Base-by-base conservation (phyloP, 1,284 basidiomycete species). In the Ganoderma lingzhi region DNA sequence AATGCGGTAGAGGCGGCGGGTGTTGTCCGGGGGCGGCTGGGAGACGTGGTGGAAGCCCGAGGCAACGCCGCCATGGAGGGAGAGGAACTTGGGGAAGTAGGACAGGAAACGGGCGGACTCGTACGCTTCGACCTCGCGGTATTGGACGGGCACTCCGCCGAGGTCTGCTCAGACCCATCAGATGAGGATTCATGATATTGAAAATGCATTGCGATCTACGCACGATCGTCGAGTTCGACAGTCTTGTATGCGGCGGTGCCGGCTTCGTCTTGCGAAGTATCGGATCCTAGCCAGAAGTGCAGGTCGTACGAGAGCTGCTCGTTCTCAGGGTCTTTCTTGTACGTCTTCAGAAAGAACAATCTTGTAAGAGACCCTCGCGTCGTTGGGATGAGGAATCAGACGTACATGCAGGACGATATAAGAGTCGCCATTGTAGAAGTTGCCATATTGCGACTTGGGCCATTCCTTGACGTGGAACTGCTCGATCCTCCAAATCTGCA, bases 201-300 rank as follows among this genome's bases (percentile, higher is more conserved):
- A 15, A 23, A 5, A 14, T 42, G n/a, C 19, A 12, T 14, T 12
- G 6, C 2, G 32, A 55, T 19, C 10, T 17, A 81, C 87, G 67
- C 70, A 90, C 89, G 84, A 74, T 91, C 90, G 69, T 91, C 90
- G 2, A 91, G 81, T 75, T 91, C 90, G 17, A 90, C 88, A 2
- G 89, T 88, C 81, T 90, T 91, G 78, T 89, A 91, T 0, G 89
- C 89, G 2, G 88, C 89, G 6, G 88, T 89, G 3, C 86, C 88
- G 17, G 88, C 88, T 75, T 91, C 89, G 71, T 91, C 89, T 73
- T 89, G 87, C 12, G 82, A 85, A 0, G 89, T 90, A 59, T 88
- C 80, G 62, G 83, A 77, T 2, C 90, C 88, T 3, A 91, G 80
- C 90, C 89, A 91, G 77, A 91, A 91, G 76, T 90, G 88, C 19